Conservation (phyloP, 1,284 basidiomycete species). For the Tetrapyrgos nigripes region DNA sequence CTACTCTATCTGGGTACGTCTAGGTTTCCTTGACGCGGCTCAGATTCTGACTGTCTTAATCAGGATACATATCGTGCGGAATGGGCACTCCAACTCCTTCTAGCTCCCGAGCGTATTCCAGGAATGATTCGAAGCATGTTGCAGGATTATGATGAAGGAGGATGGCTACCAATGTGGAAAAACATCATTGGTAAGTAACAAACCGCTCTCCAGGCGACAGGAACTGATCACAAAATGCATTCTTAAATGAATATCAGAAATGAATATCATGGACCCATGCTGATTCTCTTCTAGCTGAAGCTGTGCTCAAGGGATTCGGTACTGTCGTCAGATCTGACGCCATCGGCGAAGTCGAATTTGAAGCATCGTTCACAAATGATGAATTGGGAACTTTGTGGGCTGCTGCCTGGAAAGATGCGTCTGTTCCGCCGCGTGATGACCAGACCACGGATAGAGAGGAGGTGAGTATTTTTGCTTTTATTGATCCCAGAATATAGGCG, state of each 20-base stretch:
- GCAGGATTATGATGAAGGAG: slow-evolving; percentile 79
- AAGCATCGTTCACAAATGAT: slow-evolving; percentile 10
- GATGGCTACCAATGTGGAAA: slow-evolving; percentile 93
- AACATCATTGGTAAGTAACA: slow-evolving; percentile 80
- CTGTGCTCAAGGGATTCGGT: slow-evolving; percentile 67
- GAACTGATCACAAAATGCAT: too few relatives aligned
- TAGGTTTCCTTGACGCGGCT: too few relatives aligned
- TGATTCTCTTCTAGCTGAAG: slow-evolving; percentile 83
- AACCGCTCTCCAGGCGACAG: too few relatives aligned
- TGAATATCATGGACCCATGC: slow-evolving; percentile 84
- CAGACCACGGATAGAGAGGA: slow-evolving; percentile 75
- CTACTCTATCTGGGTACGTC: slow-evolving; percentile 81
- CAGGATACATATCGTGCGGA: slow-evolving; percentile 82
- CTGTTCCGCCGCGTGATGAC: slow-evolving; percentile 71
- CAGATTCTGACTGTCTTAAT: background rate
- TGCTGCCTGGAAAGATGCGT: slow-evolving; percentile 80
- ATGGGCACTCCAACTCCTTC: slow-evolving; percentile 81
- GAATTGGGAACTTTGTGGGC: slow-evolving; percentile 73
- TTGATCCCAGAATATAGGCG: too few relatives aligned
- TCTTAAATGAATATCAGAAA: too few relatives aligned
- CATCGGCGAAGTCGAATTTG: background rate
- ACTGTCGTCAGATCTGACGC: slow-evolving; percentile 43
- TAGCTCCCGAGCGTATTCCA: slow-evolving; percentile 77
- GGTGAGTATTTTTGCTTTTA: slow-evolving; percentile 37
- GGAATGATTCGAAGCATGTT: slow-evolving; percentile 84